Evolutionary conservation across 306 rosid genomes (phyloP).

Genomic region (Cajanus cajan): DNA sequence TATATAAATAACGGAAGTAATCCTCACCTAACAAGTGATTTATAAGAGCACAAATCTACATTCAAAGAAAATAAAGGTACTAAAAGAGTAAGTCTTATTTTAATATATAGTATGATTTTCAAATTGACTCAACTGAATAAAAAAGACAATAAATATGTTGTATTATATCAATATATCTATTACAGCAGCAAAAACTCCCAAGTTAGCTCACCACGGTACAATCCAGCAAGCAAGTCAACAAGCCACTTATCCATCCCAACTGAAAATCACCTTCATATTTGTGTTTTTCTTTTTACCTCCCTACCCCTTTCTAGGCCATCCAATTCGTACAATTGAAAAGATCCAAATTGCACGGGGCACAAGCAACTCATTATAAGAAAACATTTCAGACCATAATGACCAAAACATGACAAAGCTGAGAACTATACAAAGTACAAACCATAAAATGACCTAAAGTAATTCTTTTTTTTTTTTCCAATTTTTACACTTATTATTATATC

Average conservation of each 20-base stretch:
- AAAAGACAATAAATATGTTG: not conserved
- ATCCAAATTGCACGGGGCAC: slow-evolving; percentile 33
- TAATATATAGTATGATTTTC: not conserved
- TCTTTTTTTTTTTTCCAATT: slow-evolving; percentile 37
- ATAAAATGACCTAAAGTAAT: slow-evolving; percentile 4
- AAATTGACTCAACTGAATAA: not conserved
- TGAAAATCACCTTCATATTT: not conserved
- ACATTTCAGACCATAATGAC: slow-evolving; percentile 31
- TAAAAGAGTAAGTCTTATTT: too few relatives aligned
- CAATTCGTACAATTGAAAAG: slow-evolving; percentile 31
- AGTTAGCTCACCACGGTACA: slow-evolving; percentile 10
- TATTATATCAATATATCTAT: not conserved
- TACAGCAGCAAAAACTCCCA: not conserved
- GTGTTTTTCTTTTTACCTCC: not conserved
- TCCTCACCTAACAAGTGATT: too few relatives aligned
- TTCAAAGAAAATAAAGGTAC: too few relatives aligned
- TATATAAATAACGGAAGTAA: too few relatives aligned
- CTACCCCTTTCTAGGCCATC: not conserved
- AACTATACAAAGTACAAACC: slow-evolving; percentile 53
- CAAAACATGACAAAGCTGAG: slow-evolving; percentile 41
- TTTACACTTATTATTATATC: slow-evolving; percentile 43
- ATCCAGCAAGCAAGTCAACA: not conserved
- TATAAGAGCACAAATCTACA: too few relatives aligned
- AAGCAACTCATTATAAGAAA: slow-evolving; percentile 42
- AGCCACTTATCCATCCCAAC: not conserved